Base-by-base conservation (phyloP, 2,329 filamentous ascomycete species). In the Beauveria scarabaeidicola region DNA sequence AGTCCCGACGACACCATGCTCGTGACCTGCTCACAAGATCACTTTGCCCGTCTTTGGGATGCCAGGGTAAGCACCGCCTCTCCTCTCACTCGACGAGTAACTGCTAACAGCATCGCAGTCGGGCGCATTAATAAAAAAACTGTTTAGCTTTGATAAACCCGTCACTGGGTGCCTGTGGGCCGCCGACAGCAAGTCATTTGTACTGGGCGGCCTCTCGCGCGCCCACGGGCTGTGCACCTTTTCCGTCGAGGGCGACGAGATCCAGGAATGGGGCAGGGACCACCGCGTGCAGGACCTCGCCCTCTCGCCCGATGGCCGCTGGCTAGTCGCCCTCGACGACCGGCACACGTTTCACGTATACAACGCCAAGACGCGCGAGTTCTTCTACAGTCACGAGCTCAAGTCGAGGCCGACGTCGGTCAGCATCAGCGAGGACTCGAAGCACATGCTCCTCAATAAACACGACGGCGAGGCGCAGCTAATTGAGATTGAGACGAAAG, bases 81-180 rank as follows among this genome's bases (percentile, higher is more conserved):
- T 23, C 25, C 23, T 43, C 43, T 4, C 3, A 21, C 41, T 15
- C 15, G 38, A 43, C 10, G 32, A 40, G 47, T 50, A 63, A 48
- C 58, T 54, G 43, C 66, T 71, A 60, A 72, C 58, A 55, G 19
- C 13, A 19, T 27, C 61, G 2, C 43, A 91, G 84, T 83, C 81
- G 6, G 89, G 89, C 0, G 74, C 76, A 43, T 77, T 85, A 48
- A 76, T 90, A 44, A 80, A 83, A 59, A 83, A 79, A 9, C 79
- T 93, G 17, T 80, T 84, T 55, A 81, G 85, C 52, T 92, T 94
- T 66, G 81, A 82, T n/a, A 88, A 96, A 67, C 89, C 91, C 0
- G 90, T 96, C 41, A 96, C 90, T 50, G 87, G 89, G 60, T 95
- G 91, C 61, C 88, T 90, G n/a, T 99, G 94, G 93, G 82, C 89